phyloP scores from a whole-genome alignment of 176 grass and related monocot genomes.

The Lolium multiflorum region DNA sequence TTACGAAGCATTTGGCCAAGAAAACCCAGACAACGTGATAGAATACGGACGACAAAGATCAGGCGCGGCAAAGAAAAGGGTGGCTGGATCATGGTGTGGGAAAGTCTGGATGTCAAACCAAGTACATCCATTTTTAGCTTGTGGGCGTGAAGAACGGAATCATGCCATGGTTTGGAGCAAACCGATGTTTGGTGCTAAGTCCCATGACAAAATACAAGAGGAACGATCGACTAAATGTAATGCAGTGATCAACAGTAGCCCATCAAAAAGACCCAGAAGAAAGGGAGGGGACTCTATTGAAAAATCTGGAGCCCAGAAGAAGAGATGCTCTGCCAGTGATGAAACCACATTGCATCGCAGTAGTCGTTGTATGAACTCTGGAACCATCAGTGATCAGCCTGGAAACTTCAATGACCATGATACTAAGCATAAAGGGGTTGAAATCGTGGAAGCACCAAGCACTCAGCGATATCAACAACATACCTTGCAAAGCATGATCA shows the following conservation, averaged over 20 bases:
- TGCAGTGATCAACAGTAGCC: slow-evolving; percentile 34
- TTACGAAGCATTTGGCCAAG: slow-evolving; percentile 89
- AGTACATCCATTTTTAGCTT: slow-evolving; percentile 82
- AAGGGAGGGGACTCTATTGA: slow-evolving; percentile 50
- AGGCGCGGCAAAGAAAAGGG: slow-evolving; percentile 75
- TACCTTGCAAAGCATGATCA: slow-evolving; percentile 45
- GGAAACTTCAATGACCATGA: slow-evolving; percentile 32
- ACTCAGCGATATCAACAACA: slow-evolving; percentile 36
- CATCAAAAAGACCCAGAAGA: slow-evolving; percentile 45
- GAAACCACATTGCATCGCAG: slow-evolving; percentile 29
- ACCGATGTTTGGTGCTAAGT: slow-evolving; percentile 34
- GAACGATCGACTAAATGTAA: slow-evolving; percentile 37
- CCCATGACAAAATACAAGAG: slow-evolving; percentile 34
- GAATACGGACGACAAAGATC: slow-evolving; percentile 43
- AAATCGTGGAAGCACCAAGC: slow-evolving; percentile 20
- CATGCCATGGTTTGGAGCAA: slow-evolving; percentile 38
- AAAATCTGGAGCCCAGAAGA: slow-evolving; percentile 55
- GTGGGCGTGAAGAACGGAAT: slow-evolving; percentile 48
- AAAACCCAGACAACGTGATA: slow-evolving; percentile 53
- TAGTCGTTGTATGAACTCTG: slow-evolving; percentile 21
- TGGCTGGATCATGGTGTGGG: slow-evolving; percentile 94
- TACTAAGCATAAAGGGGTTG: slow-evolving; percentile 42
- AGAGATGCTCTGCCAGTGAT: slow-evolving; percentile 33
- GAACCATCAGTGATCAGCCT: slow-evolving; percentile 27
- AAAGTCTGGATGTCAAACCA: slow-evolving; percentile 99